A percentile compares a stretch with the other conserved stretches of the same genome.
Conservation (phyloP, 306 rosid species). For the Betula pendula region DNA sequence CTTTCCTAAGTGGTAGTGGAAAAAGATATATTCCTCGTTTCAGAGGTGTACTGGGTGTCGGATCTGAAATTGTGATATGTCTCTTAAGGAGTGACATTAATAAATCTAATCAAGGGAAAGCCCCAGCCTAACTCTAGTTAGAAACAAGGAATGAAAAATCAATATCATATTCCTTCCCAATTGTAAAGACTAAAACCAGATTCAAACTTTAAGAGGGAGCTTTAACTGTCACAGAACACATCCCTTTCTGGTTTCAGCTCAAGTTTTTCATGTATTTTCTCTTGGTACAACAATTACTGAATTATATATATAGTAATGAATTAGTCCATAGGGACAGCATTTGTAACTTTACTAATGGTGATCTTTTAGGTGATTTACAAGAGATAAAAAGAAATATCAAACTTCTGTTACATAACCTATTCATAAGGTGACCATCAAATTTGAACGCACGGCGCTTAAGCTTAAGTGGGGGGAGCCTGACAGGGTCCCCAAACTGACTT, state of each 20-base stretch:
- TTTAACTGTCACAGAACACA: not conserved
- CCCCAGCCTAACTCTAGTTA: no score
- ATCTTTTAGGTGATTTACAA: not conserved
- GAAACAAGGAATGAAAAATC: no score
- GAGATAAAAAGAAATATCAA: not conserved
- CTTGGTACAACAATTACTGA: no score
- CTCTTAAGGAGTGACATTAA: not conserved
- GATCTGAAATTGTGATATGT: not conserved
- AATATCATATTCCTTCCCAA: no score
- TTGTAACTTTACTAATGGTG: not conserved
- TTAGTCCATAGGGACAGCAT: not conserved
- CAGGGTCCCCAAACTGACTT: not conserved
- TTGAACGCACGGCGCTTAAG: no score
- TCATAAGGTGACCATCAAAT: not conserved
- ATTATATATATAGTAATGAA: not conserved
- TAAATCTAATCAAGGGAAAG: no score
- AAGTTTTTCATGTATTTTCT: not conserved
- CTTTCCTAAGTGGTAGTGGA: not conserved
- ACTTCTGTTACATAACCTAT: not conserved
- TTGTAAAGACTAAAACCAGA: no score
- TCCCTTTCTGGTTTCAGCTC: not conserved
- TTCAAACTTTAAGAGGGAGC: not conserved
- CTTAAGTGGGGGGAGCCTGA: not conserved
- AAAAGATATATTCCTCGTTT: not conserved
- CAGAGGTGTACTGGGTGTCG: not conserved